A percentile compares a stretch with the other conserved stretches of the same genome.
Evolutionary conservation across 768 basidiomycete species (phyloP).

Genomic region (Lentinus tigrinus): DNA sequence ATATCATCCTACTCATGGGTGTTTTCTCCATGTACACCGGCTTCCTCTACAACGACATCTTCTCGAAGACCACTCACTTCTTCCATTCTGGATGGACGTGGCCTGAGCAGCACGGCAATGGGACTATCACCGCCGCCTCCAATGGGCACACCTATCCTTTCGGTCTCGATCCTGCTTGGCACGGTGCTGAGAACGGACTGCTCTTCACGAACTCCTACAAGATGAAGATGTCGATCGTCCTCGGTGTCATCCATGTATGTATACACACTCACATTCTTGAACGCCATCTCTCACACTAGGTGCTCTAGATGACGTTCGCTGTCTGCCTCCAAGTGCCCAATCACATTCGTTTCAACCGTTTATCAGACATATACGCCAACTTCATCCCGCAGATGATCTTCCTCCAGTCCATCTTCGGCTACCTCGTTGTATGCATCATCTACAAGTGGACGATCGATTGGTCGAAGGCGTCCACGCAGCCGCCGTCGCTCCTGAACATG

Average conservation of each 20-base stretch:
- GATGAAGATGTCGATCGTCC: slow-evolving; percentile 99
- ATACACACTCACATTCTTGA: neutral
- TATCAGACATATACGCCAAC: slow-evolving; percentile 85
- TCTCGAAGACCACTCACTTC: slow-evolving; percentile 87
- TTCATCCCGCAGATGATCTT: slow-evolving; percentile 98
- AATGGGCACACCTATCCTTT: slow-evolving; percentile 85
- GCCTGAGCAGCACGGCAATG: slow-evolving; percentile 45
- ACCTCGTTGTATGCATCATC: slow-evolving; percentile 88
- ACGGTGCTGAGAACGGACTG: slow-evolving; percentile 85
- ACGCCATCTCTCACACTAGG: neutral
- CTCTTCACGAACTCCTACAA: slow-evolving; percentile 99
- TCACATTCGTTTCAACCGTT: slow-evolving; percentile 89
- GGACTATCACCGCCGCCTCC: slow-evolving; percentile 47
- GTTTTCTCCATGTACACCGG: slow-evolving; percentile 95
- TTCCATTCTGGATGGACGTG: slow-evolving; percentile 90
- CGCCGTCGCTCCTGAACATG: slow-evolving; percentile 94
- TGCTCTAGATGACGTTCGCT: slow-evolving; percentile 92
- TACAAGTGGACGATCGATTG: slow-evolving; percentile 99
- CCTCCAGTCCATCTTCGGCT: slow-evolving; percentile 96
- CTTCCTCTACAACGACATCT: slow-evolving; percentile 98
- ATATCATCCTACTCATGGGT: slow-evolving; percentile 99
- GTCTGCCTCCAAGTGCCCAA: slow-evolving; percentile 95
- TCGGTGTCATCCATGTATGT: slow-evolving; percentile 94
- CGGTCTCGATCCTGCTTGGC: slow-evolving; percentile 94
- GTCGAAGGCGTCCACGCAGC: slow-evolving; percentile 61